Base-by-base conservation (phyloP, 1,284 basidiomycete genomes). In the Jaminaea rosea region DNA sequence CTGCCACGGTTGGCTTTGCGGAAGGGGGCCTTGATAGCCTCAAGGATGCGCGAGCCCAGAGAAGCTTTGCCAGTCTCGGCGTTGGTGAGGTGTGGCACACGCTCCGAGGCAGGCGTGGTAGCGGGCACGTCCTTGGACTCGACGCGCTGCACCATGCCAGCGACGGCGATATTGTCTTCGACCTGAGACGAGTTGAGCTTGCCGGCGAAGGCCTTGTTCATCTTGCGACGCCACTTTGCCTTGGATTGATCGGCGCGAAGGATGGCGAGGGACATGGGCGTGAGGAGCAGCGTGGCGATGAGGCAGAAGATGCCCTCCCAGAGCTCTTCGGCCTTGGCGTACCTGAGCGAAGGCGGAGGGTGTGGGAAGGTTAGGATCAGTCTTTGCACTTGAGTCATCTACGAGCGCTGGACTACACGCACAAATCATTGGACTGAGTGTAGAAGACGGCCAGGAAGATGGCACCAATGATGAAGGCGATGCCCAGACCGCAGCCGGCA, bases 341-440 rank as follows among this genome's bases (percentile, higher is more conserved):
- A 82, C n/a, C n/a, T n/a, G n/a, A n/a, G n/a, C n/a, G n/a, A n/a
- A n/a, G n/a, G n/a, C n/a, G n/a, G n/a, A n/a, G n/a, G n/a, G n/a
- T n/a, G n/a, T n/a, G n/a, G n/a, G n/a, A n/a, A n/a, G n/a, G n/a
- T n/a, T n/a, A n/a, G n/a, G n/a, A n/a, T n/a, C n/a, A n/a, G n/a
- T n/a, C n/a, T n/a, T n/a, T n/a, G n/a, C n/a, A n/a, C n/a, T n/a
- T n/a, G n/a, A n/a, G n/a, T n/a, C n/a, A n/a, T n/a, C n/a, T n/a
- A n/a, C n/a, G n/a, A n/a, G n/a, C n/a, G n/a, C n/a, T n/a, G n/a
- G n/a, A n/a, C n/a, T n/a, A n/a, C n/a, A n/a, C n/a, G n/a, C n/a
- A n/a, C 1, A 82, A 71, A 59, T 82, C 77, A 49, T 72, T 75
- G 32, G 80, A 71, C 49, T 79, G 78, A 52, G 68, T 69, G 55